Evolutionary conservation across 2,329 filamentous ascomycete species (phyloP).

Genomic region (Ophiostoma novo-ulmi): DNA sequence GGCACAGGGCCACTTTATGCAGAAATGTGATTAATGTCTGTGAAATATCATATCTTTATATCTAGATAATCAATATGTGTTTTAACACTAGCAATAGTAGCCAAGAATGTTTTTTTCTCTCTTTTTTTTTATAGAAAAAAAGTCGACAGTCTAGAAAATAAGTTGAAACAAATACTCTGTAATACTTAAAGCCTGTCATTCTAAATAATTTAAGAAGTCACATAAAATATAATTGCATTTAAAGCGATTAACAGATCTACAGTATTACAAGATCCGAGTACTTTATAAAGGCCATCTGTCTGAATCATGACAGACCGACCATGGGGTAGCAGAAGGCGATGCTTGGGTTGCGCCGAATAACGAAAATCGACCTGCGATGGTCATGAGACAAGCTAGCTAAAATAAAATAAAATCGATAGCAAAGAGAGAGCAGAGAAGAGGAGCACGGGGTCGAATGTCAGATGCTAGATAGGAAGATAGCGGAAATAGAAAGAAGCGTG

Average conservation of each 20-base stretch:
- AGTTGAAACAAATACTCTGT: no score
- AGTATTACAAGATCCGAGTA: conserved; percentile 6
- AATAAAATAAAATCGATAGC: background rate
- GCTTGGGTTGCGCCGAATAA: background rate
- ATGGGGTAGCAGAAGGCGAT: background rate
- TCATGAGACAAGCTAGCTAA: background rate
- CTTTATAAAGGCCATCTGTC: background rate
- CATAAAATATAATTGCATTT: background rate
- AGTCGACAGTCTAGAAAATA: no score
- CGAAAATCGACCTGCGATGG: background rate
- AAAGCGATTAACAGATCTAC: background rate
- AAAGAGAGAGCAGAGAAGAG: background rate
- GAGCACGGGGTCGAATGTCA: background rate
- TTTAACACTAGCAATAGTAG: background rate
- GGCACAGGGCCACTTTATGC: background rate
- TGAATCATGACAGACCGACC: background rate
- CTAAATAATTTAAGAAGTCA: no score
- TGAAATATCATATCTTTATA: background rate
- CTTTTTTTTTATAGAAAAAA: no score
- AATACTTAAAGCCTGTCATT: no score
- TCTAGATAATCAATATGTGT: background rate
- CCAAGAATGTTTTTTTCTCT: no score
- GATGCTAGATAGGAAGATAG: background rate
- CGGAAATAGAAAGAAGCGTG: background rate
- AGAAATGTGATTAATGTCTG: background rate